phyloP scores from a whole-genome alignment of 108 stramenopile genomes.

The Nitzschia putrida region DNA sequence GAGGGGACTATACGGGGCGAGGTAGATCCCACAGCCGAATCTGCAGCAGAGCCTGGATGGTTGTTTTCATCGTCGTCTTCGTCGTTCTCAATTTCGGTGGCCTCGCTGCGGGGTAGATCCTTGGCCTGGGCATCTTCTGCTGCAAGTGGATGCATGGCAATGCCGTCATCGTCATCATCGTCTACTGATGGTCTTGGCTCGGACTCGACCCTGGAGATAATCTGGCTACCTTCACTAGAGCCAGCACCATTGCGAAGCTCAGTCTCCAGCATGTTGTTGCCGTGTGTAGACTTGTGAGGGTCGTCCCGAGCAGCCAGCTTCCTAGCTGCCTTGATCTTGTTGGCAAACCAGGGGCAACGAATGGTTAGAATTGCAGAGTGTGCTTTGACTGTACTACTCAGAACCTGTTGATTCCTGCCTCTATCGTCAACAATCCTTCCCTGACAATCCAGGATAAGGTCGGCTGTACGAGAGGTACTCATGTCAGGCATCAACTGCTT shows the following conservation, averaged over 20 bases:
- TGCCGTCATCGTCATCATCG: constrained; percentile 64
- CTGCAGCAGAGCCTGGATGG: neutral
- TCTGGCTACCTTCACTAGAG: constrained; percentile 9
- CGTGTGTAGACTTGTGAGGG: neutral
- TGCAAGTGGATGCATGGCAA: constrained; percentile 26
- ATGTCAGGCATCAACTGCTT: constrained; percentile 51
- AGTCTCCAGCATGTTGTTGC: neutral
- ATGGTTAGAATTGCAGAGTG: constrained; percentile 62
- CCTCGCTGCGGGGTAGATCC: constrained; percentile 20
- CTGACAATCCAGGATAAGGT: constrained; percentile 73
- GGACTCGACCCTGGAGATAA: constrained; percentile 29
- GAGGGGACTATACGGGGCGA: constrained; percentile 3
- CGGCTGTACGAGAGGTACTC: constrained; percentile 35
- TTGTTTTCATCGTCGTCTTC: constrained; percentile 55
- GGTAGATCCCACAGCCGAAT: neutral
- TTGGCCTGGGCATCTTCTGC: constrained; percentile 14
- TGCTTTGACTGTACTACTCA: constrained; percentile 56
- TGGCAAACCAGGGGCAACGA: constrained; percentile 72
- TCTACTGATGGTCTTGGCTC: constrained; percentile 13
- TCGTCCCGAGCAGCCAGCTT: constrained; percentile 15
- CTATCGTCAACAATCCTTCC: constrained; percentile 68
- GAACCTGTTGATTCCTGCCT: constrained; percentile 67
- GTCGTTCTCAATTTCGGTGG: constrained; percentile 59
- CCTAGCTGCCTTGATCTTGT: constrained; percentile 52
- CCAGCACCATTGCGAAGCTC: neutral